Percentiles rank a stretch among this genome's conserved stretches.
phyloP scores from a whole-genome alignment of 148 eudicot species.

The Talinum fruticosum region DNA sequence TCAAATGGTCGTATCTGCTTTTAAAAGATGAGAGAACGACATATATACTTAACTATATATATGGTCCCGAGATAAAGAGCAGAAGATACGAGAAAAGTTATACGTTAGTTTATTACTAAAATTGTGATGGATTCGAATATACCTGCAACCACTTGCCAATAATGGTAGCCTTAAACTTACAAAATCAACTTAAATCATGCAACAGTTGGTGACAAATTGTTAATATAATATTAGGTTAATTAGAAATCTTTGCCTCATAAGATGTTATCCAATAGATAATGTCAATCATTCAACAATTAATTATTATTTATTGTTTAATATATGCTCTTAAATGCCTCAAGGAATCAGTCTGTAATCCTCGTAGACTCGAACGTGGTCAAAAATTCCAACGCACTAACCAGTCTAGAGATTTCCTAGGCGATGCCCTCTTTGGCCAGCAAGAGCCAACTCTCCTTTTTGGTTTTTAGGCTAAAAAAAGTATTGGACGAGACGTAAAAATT shows the following conservation, averaged over 20 bases:
- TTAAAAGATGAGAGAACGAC: not conserved
- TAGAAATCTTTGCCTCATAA: slow-evolving; percentile 10
- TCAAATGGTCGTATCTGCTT: not conserved
- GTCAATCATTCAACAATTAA: slow-evolving; percentile 22
- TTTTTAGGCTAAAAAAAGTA: no score
- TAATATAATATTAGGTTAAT: not conserved
- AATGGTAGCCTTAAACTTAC: slow-evolving; percentile 40
- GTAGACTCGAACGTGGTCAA: slow-evolving; percentile 36
- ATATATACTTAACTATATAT: not conserved
- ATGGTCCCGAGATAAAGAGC: slow-evolving; percentile 16
- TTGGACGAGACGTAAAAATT: no score
- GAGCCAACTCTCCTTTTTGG: no score
- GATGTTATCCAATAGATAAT: slow-evolving; percentile 9
- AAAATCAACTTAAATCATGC: slow-evolving; percentile 25
- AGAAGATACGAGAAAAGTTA: slow-evolving; percentile 27
- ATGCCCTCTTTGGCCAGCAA: not conserved
- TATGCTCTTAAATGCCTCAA: slow-evolving; percentile 8
- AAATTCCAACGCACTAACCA: slow-evolving; percentile 6
- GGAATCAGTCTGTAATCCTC: slow-evolving; percentile 29
- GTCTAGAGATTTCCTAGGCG: not conserved
- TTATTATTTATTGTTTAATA: not conserved
- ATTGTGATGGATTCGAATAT: slow-evolving; percentile 25
- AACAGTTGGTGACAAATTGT: slow-evolving; percentile 14
- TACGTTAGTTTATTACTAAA: slow-evolving; percentile 8
- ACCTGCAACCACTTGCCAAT: slow-evolving; percentile 36